Conservation (phyloP, 805 yeast genomes). For the Saccharomycopsis capsularis region DNA sequence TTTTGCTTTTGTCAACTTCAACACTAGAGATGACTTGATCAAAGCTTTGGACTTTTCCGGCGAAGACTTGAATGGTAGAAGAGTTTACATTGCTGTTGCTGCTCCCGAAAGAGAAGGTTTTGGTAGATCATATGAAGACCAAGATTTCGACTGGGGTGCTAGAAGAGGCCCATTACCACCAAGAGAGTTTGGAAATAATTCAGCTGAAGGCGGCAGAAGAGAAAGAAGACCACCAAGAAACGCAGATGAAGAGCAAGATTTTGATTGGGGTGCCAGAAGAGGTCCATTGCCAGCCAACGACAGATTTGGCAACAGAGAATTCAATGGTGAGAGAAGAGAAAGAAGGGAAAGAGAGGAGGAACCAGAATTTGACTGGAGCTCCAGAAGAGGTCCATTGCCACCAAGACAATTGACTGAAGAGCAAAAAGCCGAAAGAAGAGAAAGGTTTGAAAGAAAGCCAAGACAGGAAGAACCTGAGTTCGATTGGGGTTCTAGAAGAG, state of each 20-base stretch:
- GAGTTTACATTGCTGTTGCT: constrained; percentile 71
- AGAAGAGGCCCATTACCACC: constrained; percentile 37
- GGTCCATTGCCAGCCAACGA: constrained; percentile 28
- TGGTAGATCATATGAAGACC: constrained; percentile 42
- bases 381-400: constrained; percentile 22
- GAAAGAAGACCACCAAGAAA: constrained; percentile 34
- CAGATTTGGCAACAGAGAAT: not conserved
- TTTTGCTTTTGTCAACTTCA: constrained; percentile 81
- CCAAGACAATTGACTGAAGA: no score
- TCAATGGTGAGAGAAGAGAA: not conserved
- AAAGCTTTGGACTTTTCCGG: constrained; percentile 66
- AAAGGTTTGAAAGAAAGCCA: constrained; percentile 30
- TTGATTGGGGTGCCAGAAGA: constrained; percentile 30
- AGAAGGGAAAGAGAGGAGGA: constrained; percentile 3
- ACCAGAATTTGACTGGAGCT: constrained; percentile 36
- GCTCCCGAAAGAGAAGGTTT: constrained; percentile 50
- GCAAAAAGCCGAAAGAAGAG: constrained; percentile 27
- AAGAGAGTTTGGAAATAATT: constrained; percentile 29
- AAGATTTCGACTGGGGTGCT: constrained; percentile 36
- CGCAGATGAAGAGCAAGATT: constrained; percentile 38
- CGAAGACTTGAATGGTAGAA: constrained; percentile 63
- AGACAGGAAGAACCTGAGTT: constrained; percentile 36
- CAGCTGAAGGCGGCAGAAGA: constrained; percentile 34
- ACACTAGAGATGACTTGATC: constrained; percentile 68
- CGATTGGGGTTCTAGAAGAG: constrained; percentile 39